phyloP scores from a whole-genome alignment of 805 yeast species.

The Cyberlindnera samutprakarnensis region DNA sequence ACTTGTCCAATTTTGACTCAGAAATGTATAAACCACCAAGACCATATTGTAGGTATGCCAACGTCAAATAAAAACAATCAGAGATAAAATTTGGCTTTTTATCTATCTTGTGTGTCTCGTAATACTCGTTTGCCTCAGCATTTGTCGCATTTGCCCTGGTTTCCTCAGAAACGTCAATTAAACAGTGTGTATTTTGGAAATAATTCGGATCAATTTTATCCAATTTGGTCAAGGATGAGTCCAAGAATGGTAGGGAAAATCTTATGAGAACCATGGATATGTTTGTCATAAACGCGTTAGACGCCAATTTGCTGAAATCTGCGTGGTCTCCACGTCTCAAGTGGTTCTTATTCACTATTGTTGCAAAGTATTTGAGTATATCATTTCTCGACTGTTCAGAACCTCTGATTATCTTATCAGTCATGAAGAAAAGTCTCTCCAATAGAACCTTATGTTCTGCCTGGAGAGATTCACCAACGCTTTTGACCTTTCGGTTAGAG shows the following conservation, averaged over 20 bases:
- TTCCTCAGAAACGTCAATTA: conserved; percentile 69
- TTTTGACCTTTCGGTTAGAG: conserved; percentile 36
- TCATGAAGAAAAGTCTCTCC: conserved; percentile 59
- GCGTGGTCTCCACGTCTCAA: conserved; percentile 83
- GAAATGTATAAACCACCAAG: conserved; percentile 66
- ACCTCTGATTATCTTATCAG: conserved; percentile 71
- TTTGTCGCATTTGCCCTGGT: conserved; percentile 75
- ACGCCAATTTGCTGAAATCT: conserved; percentile 53
- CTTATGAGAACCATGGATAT: conserved; percentile 57
- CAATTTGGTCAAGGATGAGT: conserved; percentile 54
- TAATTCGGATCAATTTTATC: conserved; percentile 73
- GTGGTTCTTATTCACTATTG: conserved; percentile 74
- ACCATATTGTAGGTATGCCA: conserved; percentile 82
- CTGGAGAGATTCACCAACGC: conserved; percentile 53
- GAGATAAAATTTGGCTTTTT: conserved; percentile 73
- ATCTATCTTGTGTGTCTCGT: conserved; percentile 30
- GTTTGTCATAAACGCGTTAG: conserved; percentile 80
- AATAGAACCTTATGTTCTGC: conserved; percentile 52
- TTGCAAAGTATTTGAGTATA: conserved; percentile 62
- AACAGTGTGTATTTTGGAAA: conserved; percentile 38
- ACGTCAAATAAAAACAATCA: conserved; percentile 75
- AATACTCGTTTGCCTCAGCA: conserved; percentile 57
- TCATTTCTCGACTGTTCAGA: conserved; percentile 56
- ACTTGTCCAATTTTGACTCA: conserved; percentile 47
- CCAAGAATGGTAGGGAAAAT: conserved; percentile 80